Evolutionary conservation across 768 basidiomycete genomes (phyloP), one percentile per base, ranked within the genome.

Genomic region (Pilatotrama ljubarskyi): DNA sequence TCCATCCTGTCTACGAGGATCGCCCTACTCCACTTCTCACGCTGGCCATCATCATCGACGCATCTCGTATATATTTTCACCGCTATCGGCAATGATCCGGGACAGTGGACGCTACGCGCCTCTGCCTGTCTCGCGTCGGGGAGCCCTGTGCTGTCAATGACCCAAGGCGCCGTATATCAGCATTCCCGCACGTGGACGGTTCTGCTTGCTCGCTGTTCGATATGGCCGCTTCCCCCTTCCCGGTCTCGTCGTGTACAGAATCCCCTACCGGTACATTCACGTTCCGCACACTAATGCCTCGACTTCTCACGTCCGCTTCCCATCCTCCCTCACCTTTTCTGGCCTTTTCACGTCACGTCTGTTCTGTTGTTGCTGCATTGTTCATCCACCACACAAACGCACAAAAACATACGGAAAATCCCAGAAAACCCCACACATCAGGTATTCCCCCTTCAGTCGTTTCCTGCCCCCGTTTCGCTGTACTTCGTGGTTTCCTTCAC

Each of bases 1-100:
- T 85, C 80, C 83, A 82, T 84, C 81, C 83, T 77, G 83, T 84
- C 82, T 73, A 63, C 70, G 68, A 75, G 76, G 79, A 76, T 74
- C 71, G 72, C 69, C 72, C 70, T 68, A 63, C 66, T 66, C 68
- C 69, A 67, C 60, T 61, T 69, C 64, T 63, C 64, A 69, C 66
- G 57, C 61, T 65, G 56, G 64, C 56, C 55, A 58, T 57, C 64
- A 66, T 58, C 64, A 62, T 57, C 72, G 46, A 58, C 58, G 59
- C 63, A 61, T 67, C 70, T 66, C 69, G 73, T 76, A 74, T 74
- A 69, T 73, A 75, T 73, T 67, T 59, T 43, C 65, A 67, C 63
- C 64, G 68, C 69, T 58, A 58, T 61, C 63, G 56, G 46, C 55
- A 51, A 53, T 51, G 47, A 44, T 42, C 41, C 22, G 43, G 63